Base-by-base conservation (phyloP, 2,329 filamentous ascomycete species). In the Aspergillus sp. region DNA sequence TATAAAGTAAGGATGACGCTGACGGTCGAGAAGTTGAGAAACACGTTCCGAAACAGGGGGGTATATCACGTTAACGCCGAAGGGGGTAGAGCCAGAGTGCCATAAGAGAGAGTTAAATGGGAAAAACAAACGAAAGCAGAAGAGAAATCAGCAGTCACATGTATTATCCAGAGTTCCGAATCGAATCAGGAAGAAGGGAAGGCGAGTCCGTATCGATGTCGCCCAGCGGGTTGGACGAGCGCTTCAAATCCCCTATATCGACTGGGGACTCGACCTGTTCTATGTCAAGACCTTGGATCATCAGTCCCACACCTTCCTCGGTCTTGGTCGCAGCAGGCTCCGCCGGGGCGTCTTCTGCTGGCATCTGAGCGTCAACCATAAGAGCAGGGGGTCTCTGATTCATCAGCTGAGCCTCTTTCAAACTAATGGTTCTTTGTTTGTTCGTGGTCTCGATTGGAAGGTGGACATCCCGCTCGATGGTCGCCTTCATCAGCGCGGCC, bases 401-500 rank as follows among this genome's bases (percentile, higher is more conserved):
- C 88, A 96, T 91, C 64, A 90, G 86, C 61, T 90, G 88, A 13
- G 95, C 95, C 79, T 97, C 97, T 59, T 89, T 86, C 7, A 99
- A 86, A 28, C 91, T 95, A 59, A 99, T 97, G 0, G 95, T 99
- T 82, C 96, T 95, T 74, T 97, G 93, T 74, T 97, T 94, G 79
- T 98, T 98, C 3, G 93, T 97, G 3, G 91, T 95, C 22, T 92
- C 93, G 63, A 97, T 89, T 9, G 90, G 87, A 64, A 90, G 86
- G 4, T 86, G 86, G 71, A 87, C 80, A 69, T 99, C 95, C 63
- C 94, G 90, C 74, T 98, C 94, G 70, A 99, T 99, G 1, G 95
- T 99, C 11, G 95, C 95, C 80, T 99, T 99, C 92, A 99, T 96
- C 55, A 99, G 81, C 6, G 95, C 95, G 4, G 93, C 95, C 95